These are phyloP conservation scores for Epichloe bromicola DNA, from an alignment of 2,329 filamentous ascomycete species.

Conservation along the genomic window DNA sequence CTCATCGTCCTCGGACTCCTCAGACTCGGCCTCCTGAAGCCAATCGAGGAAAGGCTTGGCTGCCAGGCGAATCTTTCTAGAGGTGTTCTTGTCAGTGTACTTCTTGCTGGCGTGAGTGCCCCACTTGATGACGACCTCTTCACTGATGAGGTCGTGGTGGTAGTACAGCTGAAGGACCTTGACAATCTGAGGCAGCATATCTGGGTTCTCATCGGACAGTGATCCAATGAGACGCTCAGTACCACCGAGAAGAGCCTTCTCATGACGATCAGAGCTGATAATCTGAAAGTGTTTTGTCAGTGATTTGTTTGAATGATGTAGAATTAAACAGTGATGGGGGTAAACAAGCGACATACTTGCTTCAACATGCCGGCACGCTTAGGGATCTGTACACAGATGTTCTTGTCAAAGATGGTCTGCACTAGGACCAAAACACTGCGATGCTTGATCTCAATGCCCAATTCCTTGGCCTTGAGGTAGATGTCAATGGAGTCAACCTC, in stretches of 20 bases:
- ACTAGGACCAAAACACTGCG: conserved; percentile 84
- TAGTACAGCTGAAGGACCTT: conserved; percentile 86
- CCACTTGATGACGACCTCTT: conserved; percentile 85
- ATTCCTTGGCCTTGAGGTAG: conserved; percentile 92
- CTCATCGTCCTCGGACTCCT: conserved; percentile 49
- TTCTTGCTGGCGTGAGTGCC: conserved; percentile 95
- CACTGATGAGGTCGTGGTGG: conserved; percentile 74
- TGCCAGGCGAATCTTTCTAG: conserved; percentile 91
- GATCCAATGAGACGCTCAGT: conserved; percentile 78
- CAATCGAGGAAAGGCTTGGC: conserved; percentile 89
- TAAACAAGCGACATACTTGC: conserved; percentile 42
- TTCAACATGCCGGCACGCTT: conserved; percentile 78
- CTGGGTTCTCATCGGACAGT: conserved; percentile 62
- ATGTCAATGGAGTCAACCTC: conserved; percentile 81
- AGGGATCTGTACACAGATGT: conserved; percentile 77
- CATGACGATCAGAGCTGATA: conserved; percentile 79
- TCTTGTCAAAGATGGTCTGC: conserved; percentile 85
- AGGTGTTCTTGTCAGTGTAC: conserved; percentile 79
- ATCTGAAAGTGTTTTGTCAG: conserved; percentile 5
- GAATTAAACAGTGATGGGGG: not conserved
- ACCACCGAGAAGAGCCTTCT: conserved; percentile 90
- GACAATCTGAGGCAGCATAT: conserved; percentile 62
- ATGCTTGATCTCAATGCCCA: conserved; percentile 90
- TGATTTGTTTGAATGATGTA: not conserved
- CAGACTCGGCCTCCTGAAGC: conserved; percentile 77